These are phyloP conservation scores for Apophysomyces sp. DNA, from an alignment of 371 early-diverging fungal species.

Conservation along the genomic window DNA sequence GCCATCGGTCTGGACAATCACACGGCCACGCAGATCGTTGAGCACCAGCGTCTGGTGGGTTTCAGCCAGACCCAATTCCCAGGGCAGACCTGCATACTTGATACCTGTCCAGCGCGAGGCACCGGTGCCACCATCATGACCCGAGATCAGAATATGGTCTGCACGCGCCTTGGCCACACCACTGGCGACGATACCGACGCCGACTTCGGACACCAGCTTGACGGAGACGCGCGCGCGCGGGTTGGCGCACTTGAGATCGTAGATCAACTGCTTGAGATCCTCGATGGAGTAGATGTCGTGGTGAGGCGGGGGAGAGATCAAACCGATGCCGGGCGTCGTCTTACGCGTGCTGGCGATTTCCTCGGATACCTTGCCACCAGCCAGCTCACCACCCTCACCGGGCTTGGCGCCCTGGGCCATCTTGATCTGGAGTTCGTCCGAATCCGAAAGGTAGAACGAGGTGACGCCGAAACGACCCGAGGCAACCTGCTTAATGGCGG, in stretches of 20 bases:
- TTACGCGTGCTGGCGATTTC: constrained; percentile 94
- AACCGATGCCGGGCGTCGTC: constrained; percentile 93
- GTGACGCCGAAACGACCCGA: constrained; percentile 98
- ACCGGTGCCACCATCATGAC: constrained; percentile 98
- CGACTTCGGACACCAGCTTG: constrained; percentile 96
- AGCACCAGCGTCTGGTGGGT: constrained; percentile 96
- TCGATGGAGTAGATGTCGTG: constrained; percentile 98
- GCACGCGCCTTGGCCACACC: constrained; percentile 98
- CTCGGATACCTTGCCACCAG: constrained; percentile 86
- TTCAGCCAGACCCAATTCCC: constrained; percentile 97
- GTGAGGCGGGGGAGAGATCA: constrained; percentile 96
- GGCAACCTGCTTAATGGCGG: constrained; percentile 98
- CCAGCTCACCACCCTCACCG: constrained; percentile 88
- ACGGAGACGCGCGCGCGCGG: constrained; percentile 90
- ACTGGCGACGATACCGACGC: constrained; percentile 94
- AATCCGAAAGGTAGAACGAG: constrained; percentile 86
- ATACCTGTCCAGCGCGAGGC: constrained; percentile 98
- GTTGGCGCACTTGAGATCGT: constrained; percentile 94
- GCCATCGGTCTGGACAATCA: constrained; percentile 96
- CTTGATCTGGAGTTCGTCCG: constrained; percentile 97
- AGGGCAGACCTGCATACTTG: constrained; percentile 96
- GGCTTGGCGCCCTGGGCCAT: constrained; percentile 99
- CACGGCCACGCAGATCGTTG: constrained; percentile 93
- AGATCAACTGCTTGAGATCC: constrained; percentile 96
- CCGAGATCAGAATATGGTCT: constrained; percentile 94